These are phyloP conservation scores for Neoascochyta sp. DNA, from an alignment of 2,329 filamentous ascomycete genomes.

Conservation along the genomic window DNA sequence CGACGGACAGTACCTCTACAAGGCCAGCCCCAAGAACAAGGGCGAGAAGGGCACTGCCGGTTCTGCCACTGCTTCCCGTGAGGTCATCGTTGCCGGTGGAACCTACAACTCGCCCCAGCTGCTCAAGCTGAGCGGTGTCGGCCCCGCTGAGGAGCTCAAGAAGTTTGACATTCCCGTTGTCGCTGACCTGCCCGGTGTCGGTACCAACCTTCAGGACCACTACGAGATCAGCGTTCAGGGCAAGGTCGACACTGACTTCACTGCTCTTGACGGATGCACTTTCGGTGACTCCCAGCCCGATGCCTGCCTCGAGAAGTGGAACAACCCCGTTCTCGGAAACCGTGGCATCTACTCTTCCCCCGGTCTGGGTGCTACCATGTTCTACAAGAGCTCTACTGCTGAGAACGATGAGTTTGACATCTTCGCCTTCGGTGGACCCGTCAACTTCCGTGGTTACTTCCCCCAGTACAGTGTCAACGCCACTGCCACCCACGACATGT, in stretches of 20 bases:
- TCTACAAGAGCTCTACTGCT: constrained; percentile 41
- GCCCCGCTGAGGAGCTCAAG: constrained; percentile 52
- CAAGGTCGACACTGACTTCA: constrained; percentile 37
- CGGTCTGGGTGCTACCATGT: constrained; percentile 52
- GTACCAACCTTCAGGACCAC: constrained; percentile 63
- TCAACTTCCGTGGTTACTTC: constrained; percentile 55
- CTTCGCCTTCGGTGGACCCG: constrained; percentile 54
- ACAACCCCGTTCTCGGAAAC: constrained; percentile 43
- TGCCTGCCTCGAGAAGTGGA: constrained; percentile 46
- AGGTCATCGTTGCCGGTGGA: constrained; percentile 43
- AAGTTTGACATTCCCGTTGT: constrained; percentile 53
- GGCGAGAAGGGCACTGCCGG: constrained; percentile 39
- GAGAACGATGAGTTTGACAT: constrained; percentile 52
- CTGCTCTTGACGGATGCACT: constrained; percentile 41
- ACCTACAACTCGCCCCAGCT: constrained; percentile 63
- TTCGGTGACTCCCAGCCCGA: constrained; percentile 42
- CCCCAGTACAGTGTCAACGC: constrained; percentile 54
- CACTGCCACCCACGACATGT: constrained; percentile 46
- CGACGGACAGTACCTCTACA: constrained; percentile 42
- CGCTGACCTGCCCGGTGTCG: constrained; percentile 59
- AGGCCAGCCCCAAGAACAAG: constrained; percentile 38
- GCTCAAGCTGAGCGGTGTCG: constrained; percentile 60
- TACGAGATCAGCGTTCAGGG: constrained; percentile 51
- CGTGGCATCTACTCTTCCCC: constrained; percentile 48
- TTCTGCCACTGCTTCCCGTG: constrained; percentile 25